Percentiles rank a stretch among this genome's conserved stretches.
Evolutionary conservation across 2,329 filamentous ascomycete genomes (phyloP).

Genomic region (Diplodia sapinea): DNA sequence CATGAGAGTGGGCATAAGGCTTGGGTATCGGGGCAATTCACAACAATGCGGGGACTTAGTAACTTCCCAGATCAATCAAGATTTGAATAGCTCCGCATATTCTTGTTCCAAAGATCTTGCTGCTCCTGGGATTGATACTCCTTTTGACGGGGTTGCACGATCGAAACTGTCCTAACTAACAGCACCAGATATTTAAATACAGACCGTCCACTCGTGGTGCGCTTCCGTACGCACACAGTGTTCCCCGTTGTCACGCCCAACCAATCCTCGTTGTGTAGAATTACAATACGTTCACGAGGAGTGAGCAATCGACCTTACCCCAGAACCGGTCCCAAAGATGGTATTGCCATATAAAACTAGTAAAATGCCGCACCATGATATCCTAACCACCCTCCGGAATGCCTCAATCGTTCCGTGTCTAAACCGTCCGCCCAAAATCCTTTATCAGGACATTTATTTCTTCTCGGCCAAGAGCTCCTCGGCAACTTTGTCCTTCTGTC

Average conservation of each 20-base stretch:
- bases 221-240: background rate
- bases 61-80: background rate
- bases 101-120: background rate
- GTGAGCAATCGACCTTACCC: background rate
- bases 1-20: too few relatives aligned
- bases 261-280: background rate
- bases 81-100: background rate
- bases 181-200: too few relatives aligned
- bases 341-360: constrained; percentile 19
- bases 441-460: background rate
- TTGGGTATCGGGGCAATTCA: too few relatives aligned
- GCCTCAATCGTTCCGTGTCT: background rate
- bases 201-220: background rate
- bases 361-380: constrained; percentile 17
- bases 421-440: background rate
- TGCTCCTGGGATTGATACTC: background rate
- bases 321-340: constrained; percentile 8
- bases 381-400: background rate
- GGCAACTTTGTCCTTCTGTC: constrained; percentile 53
- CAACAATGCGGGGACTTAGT: too few relatives aligned
- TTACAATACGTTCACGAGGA: background rate
- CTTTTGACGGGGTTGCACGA: too few relatives aligned
- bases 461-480: constrained; percentile 49
- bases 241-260: background rate
- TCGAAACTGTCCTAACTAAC: too few relatives aligned